Evolutionary conservation across 148 eudicot genomes (phyloP).

Genomic region (Rhododendron henanense): DNA sequence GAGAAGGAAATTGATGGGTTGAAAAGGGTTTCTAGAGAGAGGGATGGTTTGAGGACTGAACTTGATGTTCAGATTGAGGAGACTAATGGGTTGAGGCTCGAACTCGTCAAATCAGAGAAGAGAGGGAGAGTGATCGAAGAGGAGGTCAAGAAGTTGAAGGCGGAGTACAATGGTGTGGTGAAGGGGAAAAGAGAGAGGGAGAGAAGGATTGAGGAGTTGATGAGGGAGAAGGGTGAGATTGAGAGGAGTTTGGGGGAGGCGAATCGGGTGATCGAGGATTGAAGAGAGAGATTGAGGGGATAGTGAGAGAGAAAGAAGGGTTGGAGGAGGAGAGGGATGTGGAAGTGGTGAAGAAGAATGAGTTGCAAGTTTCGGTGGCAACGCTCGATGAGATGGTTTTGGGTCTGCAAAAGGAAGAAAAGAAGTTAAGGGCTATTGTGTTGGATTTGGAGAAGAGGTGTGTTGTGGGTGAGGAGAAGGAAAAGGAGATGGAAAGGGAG

Average conservation of each 20-base stretch:
- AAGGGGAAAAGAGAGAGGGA: conserved; percentile 33
- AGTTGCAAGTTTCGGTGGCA: conserved; percentile 30
- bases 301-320: conserved; percentile 31
- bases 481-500: conserved; percentile 21
- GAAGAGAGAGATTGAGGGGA: conserved; percentile 25
- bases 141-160: conserved; percentile 27
- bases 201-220: conserved; percentile 26
- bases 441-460: conserved; percentile 47
- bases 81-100: conserved; percentile 23
- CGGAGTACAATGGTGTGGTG: conserved; percentile 9
- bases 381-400: conserved; percentile 27
- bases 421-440: conserved; percentile 15
- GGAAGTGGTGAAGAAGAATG: conserved; percentile 21
- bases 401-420: conserved; percentile 34
- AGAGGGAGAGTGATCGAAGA: conserved; percentile 19
- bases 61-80: conserved; percentile 24
- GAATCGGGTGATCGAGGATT: conserved; percentile 26
- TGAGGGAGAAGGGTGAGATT: conserved; percentile 24
- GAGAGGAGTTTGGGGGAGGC: conserved; percentile 27
- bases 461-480: conserved; percentile 27
- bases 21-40: conserved; percentile 16
- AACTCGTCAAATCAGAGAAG: conserved; percentile 27
- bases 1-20: conserved; percentile 22
- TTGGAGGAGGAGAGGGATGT: conserved; percentile 28
- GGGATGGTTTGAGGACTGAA: conserved; percentile 27